Conservation (phyloP, 192 early-diverging fungal genomes). For the Dispira simplex region DNA sequence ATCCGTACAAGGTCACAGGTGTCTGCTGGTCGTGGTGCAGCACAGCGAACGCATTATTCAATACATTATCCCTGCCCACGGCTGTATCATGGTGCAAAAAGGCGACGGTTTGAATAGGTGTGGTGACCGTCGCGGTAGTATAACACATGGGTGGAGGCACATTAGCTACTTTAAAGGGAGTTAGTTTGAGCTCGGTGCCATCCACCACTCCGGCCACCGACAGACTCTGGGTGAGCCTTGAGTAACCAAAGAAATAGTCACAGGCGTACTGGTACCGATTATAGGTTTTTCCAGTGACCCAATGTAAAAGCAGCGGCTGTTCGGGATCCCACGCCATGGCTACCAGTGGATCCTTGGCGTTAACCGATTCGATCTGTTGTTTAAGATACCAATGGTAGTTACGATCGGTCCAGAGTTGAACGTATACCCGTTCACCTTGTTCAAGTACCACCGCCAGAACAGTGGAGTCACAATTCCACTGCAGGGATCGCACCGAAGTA, state of each 20-base stretch:
- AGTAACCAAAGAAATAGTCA: conserved; percentile 14
- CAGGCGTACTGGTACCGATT: conserved; percentile 14
- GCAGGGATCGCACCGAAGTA: conserved; percentile 23
- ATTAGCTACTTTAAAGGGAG: conserved; percentile 67
- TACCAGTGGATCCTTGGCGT: conserved; percentile 20
- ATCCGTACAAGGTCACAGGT: conserved; percentile 22
- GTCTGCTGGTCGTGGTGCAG: conserved; percentile 38
- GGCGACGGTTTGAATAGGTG: conserved; percentile 36
- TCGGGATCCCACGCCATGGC: conserved; percentile 77
- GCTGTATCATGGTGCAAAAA: conserved; percentile 22
- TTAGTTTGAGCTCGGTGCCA: conserved; percentile 38
- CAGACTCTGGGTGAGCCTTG: conserved; percentile 15
- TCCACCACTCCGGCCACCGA: conserved; percentile 61
- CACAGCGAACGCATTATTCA: conserved; percentile 46
- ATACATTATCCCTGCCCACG: too few species aligned
- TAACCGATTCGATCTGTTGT: conserved; percentile 50
- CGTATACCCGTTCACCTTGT: conserved; percentile 16
- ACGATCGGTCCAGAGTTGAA: conserved; percentile 84
- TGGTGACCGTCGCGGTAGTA: conserved; percentile 20
- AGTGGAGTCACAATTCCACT: conserved; percentile 84
- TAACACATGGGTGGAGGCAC: conserved; percentile 91
- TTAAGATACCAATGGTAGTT: conserved; percentile 98
- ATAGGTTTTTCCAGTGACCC: conserved; percentile 23
- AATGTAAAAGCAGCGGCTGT: conserved; percentile 40
- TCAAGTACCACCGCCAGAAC: conserved; percentile 57